A percentile compares a stretch with the other conserved stretches of the same genome.
Evolutionary conservation across 2,329 filamentous ascomycete genomes (phyloP).

Genomic region (Colletotrichum lindemuthianum): DNA sequence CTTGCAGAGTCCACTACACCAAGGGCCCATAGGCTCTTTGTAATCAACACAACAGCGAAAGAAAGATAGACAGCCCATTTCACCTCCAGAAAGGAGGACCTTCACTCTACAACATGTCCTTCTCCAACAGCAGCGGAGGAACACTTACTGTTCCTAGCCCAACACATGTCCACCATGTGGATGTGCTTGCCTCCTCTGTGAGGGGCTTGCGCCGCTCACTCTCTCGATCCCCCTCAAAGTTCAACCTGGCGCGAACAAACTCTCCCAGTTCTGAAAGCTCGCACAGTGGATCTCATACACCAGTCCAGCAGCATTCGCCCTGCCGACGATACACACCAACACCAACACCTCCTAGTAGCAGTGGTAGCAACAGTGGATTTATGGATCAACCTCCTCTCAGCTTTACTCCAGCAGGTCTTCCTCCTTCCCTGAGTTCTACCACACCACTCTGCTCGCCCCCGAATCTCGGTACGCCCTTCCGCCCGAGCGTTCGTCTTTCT

Average conservation of each 20-base stretch:
- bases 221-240: slow-evolving; percentile 94
- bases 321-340: slow-evolving; percentile 52
- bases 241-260: slow-evolving; percentile 66
- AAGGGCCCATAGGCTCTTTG: slow-evolving; percentile 19
- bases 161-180: slow-evolving; percentile 82
- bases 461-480: slow-evolving; percentile 71
- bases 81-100: slow-evolving; percentile 14
- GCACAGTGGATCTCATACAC: slow-evolving; percentile 41
- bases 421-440: slow-evolving; percentile 42
- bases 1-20: slow-evolving; percentile 19
- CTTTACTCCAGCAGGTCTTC: slow-evolving; percentile 36
- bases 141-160: slow-evolving; percentile 89
- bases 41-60: slow-evolving; percentile 24
- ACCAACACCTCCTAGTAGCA: slow-evolving; percentile 31
- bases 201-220: slow-evolving; percentile 86
- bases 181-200: slow-evolving; percentile 79
- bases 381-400: slow-evolving; percentile 47
- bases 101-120: slow-evolving; percentile 61
- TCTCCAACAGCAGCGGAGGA: slow-evolving; percentile 71
- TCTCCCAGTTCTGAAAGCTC: slow-evolving; percentile 61
- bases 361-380: slow-evolving; percentile 46
- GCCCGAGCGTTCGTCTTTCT: slow-evolving; percentile 73
- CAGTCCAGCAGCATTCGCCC: slow-evolving; percentile 49
- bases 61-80: background rate
- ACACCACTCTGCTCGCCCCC: slow-evolving; percentile 45